Evolutionary conservation across 2,329 filamentous ascomycete species (phyloP).

Genomic region (Sporothrix variecibatus): DNA sequence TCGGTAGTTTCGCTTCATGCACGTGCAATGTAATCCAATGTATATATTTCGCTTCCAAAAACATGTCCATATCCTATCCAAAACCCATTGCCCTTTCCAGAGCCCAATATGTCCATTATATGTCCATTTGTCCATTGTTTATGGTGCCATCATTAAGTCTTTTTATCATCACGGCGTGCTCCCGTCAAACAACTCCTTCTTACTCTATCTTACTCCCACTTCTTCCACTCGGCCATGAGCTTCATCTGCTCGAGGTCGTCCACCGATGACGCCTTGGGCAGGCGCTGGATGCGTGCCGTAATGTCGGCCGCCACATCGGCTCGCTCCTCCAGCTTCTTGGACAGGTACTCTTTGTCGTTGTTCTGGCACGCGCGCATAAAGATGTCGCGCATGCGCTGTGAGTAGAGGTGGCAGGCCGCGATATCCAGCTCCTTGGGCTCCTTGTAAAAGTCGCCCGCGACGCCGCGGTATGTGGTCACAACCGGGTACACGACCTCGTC

Average conservation of each 20-base stretch:
- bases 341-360: conserved; percentile 67
- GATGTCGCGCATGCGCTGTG: conserved; percentile 71
- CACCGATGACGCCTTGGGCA: conserved; percentile 38
- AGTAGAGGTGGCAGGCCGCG: conserved; percentile 75
- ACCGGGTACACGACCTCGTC: conserved; percentile 75
- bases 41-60: neutral
- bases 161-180: neutral
- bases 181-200: neutral
- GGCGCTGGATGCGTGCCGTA: conserved; percentile 50
- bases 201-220: conserved; percentile 51
- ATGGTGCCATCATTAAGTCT: neutral
- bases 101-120: neutral
- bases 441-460: conserved; percentile 67
- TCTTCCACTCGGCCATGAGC: conserved; percentile 58
- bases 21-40: neutral
- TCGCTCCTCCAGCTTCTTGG: conserved; percentile 58
- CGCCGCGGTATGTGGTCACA: conserved; percentile 47
- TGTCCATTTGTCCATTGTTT: neutral
- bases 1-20: neutral
- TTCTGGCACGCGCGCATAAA: conserved; percentile 68
- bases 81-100: neutral
- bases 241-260: conserved; percentile 47
- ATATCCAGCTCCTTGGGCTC: conserved; percentile 57
- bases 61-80: neutral
- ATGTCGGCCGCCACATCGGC: conserved; percentile 62